Evolutionary conservation across 1,139 yeast genomes (phyloP).

Genomic region (Candida labiduridarum): DNA sequence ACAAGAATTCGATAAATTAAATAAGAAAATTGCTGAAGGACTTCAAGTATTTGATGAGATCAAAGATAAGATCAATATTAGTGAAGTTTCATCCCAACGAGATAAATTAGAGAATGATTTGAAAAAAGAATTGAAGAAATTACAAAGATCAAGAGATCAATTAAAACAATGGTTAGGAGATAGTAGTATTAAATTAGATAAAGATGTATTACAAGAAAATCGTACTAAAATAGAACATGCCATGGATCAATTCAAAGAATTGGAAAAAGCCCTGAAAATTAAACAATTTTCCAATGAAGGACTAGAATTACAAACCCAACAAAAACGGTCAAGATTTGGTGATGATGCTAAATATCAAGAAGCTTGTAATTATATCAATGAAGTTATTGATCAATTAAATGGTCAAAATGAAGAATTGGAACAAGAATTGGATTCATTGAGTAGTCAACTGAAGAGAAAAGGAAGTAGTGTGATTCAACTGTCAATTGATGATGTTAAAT

Average conservation of each 20-base stretch:
- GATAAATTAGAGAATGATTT: slow-evolving; percentile 92
- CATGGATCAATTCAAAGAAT: slow-evolving; percentile 95
- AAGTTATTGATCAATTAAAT: slow-evolving; percentile 78
- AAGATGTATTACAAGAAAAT: slow-evolving; percentile 70
- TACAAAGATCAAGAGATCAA: slow-evolving; percentile 94
- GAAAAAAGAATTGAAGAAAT: slow-evolving; percentile 93
- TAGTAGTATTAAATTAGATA: slow-evolving; percentile 89
- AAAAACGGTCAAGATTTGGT: slow-evolving; percentile 38
- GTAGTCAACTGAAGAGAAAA: slow-evolving; percentile 50
- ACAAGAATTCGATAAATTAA: slow-evolving; percentile 91
- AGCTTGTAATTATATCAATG: slow-evolving; percentile 69
- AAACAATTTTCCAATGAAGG: slow-evolving; percentile 97
- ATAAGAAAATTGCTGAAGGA: slow-evolving; percentile 95
- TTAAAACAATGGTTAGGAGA: slow-evolving; percentile 95
- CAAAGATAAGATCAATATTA: slow-evolving; percentile 79
- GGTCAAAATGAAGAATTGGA: slow-evolving; percentile 81
- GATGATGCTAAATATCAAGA: slow-evolving; percentile 81
- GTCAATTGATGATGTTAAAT: slow-evolving; percentile 62
- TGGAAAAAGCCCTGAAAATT: slow-evolving; percentile 92
- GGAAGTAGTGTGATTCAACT: slow-evolving; percentile 44
- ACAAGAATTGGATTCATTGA: slow-evolving; percentile 67
- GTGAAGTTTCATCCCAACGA: slow-evolving; percentile 87
- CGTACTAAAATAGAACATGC: slow-evolving; percentile 85
- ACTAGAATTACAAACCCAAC: slow-evolving; percentile 62
- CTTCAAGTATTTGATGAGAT: slow-evolving; percentile 82